Base-by-base conservation (phyloP, 1,284 basidiomycete species). In the Stygiomarasmius scandens region DNA sequence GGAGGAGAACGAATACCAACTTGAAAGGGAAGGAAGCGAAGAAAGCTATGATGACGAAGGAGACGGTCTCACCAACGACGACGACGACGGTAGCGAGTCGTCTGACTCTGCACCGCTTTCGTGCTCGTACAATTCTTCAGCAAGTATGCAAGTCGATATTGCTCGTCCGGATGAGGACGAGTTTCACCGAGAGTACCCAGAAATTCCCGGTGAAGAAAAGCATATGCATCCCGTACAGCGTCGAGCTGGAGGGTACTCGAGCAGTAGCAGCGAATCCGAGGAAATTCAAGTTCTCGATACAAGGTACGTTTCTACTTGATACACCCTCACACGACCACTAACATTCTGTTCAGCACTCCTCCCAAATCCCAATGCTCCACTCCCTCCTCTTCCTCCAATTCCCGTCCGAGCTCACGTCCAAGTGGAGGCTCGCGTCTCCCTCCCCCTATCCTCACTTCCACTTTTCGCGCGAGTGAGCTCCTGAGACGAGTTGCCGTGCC, bases 201-300 rank as follows among this genome's bases (percentile, higher is more conserved):
- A n/a, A n/a, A n/a, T n/a, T n/a, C n/a, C n/a, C n/a, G n/a, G n/a
- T 36, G 66, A 67, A 24, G 63, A 58, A 58, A 67, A 60, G 50
- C 78, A 83, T 61, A 84, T 85, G 83, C 84, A 85, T 63, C 83
- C 84, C 1, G 76, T 83, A 38, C 67, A 69, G 25, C 66, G 66
- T 50, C 64, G 69, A 10, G 3, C 58, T 2, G 46, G 36, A 5
- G 54, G 32, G 1, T 56, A 38, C n/a, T 44, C 47, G 2, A 48
- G 29, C 1, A 41, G 52, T 46, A 58, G 27, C 45, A 49, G 20
- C 24, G 54, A 55, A 3, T 25, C 14, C 14, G 47, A 55, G 16
- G 38, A 55, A 23, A 32, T 34, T 16, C 41, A 24, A 24, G 53
- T 54, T 16, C 22, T n/a, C 16, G 24, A 41, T 34, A 24, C 12